Conservation (phyloP, 352 stramenopile species). For the Globisporangium solare region DNA sequence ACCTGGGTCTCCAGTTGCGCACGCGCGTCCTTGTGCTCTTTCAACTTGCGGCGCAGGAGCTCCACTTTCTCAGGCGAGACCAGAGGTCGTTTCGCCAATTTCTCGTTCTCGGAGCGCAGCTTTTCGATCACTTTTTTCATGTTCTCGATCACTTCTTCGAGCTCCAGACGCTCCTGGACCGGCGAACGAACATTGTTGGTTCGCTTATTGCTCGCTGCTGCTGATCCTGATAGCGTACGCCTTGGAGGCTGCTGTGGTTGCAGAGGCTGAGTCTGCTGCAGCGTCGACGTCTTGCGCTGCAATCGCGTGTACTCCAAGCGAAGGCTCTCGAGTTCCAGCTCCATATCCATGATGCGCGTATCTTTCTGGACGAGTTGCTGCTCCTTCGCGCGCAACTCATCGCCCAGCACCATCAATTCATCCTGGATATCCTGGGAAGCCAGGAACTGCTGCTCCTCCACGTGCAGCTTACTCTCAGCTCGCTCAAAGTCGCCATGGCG, state of each 20-base stretch:
- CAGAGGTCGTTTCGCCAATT: slow-evolving; percentile 32
- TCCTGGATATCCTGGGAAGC: slow-evolving; percentile 37
- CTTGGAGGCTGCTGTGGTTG: not conserved
- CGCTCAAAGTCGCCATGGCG: slow-evolving; percentile 11
- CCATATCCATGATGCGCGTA: slow-evolving; percentile 55
- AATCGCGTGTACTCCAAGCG: slow-evolving; percentile 53
- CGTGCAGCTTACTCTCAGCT: slow-evolving; percentile 18
- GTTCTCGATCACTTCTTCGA: slow-evolving; percentile 74
- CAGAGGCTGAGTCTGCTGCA: slow-evolving; percentile 14
- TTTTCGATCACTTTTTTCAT: slow-evolving; percentile 85
- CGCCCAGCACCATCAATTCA: slow-evolving; percentile 32
- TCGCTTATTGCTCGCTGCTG: not conserved
- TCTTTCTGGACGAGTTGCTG: slow-evolving; percentile 51
- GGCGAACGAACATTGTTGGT: slow-evolving; percentile 11
- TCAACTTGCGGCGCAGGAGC: slow-evolving; percentile 37
- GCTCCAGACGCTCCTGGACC: slow-evolving; percentile 40
- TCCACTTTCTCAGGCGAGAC: slow-evolving; percentile 40
- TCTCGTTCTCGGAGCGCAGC: slow-evolving; percentile 67
- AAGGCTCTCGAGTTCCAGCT: slow-evolving; percentile 69
- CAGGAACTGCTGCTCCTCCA: slow-evolving; percentile 50
- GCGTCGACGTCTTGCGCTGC: slow-evolving; percentile 26
- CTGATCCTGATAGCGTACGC: not conserved
- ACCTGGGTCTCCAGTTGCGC: slow-evolving; percentile 36
- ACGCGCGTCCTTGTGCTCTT: slow-evolving; percentile 36
- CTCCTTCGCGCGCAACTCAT: slow-evolving; percentile 49